Base-by-base conservation (phyloP, 306 rosid genomes). In the Vigna unguiculata region DNA sequence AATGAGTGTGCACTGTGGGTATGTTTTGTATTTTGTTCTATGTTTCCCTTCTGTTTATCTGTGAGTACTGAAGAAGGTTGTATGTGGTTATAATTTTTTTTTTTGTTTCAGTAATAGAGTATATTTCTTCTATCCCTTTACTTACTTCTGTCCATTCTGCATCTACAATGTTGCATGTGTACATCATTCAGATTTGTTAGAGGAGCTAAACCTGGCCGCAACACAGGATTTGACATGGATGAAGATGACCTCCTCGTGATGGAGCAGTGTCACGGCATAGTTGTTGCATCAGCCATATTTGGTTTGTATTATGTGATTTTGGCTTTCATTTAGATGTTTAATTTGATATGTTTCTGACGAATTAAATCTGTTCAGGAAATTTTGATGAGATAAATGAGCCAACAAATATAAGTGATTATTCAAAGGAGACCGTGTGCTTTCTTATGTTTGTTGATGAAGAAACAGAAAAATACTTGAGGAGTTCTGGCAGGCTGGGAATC, bases 1-100 rank as follows among this genome's bases (percentile, higher is more conserved):
- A 9, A 94, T 92, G 97, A 89, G 76, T 7, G 88, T 92, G 82
- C 92, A 90, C 62, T 94, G 98, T 48, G 98, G 98, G 98, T 94
- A 83, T 60, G 97, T 83, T 80, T 51, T 48, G n/a, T 62, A 55
- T 66, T 74, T 38, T 24, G 57, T 68, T 62, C 45, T 19, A 76
- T 20, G n/a, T 58, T 60, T 61, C 48, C 53, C 54, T 60, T 14
- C 59, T 53, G 59, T 53, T 9, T 53, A 53, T 53, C 59, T 20
- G 17, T 49, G 59, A 53, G 59, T 53, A 53, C 59, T 53, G 59
- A 53, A 53, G 64, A 30, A 76, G 71, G 57, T 82, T 69, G 32
- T 82, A 41, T 83, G 41, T 40, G 75, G 24, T 14, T 78, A 66
- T 46, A 43, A 49, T 54, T 79, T 53, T 20, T 28, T 53, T 20